Conservation (phyloP, 441 rosid species). For the Populus hybrid region DNA sequence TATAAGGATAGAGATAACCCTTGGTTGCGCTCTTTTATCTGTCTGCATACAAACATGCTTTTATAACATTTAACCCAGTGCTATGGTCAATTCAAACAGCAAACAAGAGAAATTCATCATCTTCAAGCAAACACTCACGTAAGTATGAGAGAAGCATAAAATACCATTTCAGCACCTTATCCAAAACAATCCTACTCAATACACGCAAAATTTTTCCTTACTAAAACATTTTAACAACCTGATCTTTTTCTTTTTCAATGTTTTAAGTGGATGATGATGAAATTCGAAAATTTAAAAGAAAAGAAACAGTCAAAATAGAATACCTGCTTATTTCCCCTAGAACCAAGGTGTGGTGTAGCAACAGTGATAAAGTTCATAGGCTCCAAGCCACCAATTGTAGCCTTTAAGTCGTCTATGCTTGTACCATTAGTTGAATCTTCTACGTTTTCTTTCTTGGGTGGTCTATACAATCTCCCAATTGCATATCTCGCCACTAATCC, state of each 20-base stretch:
- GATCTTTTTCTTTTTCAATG: background rate
- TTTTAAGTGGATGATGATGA: background rate
- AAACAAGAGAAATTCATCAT: background rate
- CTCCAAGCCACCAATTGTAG: slow-evolving; percentile 76
- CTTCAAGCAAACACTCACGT: background rate
- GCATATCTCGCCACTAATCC: slow-evolving; percentile 94
- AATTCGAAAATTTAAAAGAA: background rate
- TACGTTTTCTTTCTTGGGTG: slow-evolving; percentile 30
- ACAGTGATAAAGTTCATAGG: slow-evolving; percentile 84
- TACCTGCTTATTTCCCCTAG: slow-evolving; percentile 96
- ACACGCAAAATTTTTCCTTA: background rate
- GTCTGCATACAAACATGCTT: background rate
- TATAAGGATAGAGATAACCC: background rate
- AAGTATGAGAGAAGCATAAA: background rate
- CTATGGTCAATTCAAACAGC: background rate
- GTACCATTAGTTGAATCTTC: slow-evolving; percentile 27
- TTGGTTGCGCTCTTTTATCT: background rate
- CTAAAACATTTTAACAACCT: background rate
- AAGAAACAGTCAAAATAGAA: slow-evolving; percentile 3
- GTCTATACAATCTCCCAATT: slow-evolving; percentile 80
- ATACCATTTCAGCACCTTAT: background rate
- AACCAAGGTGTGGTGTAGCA: slow-evolving; percentile 97
- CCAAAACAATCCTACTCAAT: background rate
- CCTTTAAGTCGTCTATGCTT: slow-evolving; percentile 30
- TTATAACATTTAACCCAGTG: background rate